phyloP scores from a whole-genome alignment of 139 green algal genomes.

The Bryopsis sp. region DNA sequence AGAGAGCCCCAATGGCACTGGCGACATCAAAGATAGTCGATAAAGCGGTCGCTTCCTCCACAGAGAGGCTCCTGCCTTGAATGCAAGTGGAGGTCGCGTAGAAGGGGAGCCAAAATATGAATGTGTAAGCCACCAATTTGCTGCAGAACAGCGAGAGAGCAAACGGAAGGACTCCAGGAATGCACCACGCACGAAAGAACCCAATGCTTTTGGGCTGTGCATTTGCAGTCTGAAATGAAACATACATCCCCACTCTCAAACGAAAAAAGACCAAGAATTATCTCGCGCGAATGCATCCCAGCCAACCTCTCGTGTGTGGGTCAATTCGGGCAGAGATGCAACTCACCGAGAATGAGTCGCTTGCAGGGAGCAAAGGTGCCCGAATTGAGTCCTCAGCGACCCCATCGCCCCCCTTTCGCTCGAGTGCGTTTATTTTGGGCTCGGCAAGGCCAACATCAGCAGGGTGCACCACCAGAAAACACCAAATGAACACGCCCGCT shows the following conservation, averaged over 20 bases:
- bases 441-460: constrained; percentile 55
- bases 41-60: constrained; percentile 67
- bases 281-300: too few species aligned
- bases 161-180: constrained; percentile 83
- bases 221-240: too few species aligned
- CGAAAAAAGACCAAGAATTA: too few species aligned
- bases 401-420: too few species aligned
- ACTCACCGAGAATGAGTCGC: too few species aligned
- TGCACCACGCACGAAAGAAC: constrained; percentile 73
- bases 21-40: constrained; percentile 90
- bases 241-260: too few species aligned
- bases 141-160: constrained; percentile 91
- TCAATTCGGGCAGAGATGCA: too few species aligned
- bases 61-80: constrained; percentile 47
- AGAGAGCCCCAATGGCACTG: constrained; percentile 74
- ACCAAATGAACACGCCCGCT: constrained; percentile 45
- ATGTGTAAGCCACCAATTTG: constrained; percentile 97
- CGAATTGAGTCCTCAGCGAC: too few species aligned
- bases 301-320: too few species aligned
- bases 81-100: constrained; percentile 82
- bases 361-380: too few species aligned
- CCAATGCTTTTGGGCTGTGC: constrained; percentile 33
- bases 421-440: constrained; percentile 20
- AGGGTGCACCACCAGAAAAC: constrained; percentile 73
- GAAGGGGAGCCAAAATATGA: constrained; percentile 96